A percentile compares a stretch with the other conserved stretches of the same genome.
Evolutionary conservation across 2,329 filamentous ascomycete species (phyloP).

Genomic region (Aspergillus chevalieri): DNA sequence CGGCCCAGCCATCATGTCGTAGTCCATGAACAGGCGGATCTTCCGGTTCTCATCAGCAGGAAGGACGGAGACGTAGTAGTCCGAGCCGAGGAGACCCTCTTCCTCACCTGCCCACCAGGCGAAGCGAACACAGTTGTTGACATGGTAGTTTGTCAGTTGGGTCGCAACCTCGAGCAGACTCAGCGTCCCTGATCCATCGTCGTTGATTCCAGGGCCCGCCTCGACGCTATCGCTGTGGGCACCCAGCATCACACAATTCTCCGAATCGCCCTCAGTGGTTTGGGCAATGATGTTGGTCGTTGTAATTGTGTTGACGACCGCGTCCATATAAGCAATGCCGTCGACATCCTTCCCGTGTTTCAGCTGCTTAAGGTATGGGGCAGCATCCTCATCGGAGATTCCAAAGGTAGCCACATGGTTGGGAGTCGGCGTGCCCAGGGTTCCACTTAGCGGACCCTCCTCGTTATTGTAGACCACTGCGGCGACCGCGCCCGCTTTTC

Average conservation of each 20-base stretch:
- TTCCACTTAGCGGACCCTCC: constrained; percentile 58
- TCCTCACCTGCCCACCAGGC: constrained; percentile 61
- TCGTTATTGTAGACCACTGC: constrained; percentile 71
- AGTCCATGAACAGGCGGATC: constrained; percentile 63
- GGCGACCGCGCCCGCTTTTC: constrained; percentile 62
- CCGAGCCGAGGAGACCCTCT: constrained; percentile 56
- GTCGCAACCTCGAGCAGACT: constrained; percentile 55
- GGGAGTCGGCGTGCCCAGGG: constrained; percentile 55
- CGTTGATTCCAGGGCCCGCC: constrained; percentile 66
- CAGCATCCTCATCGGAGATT: constrained; percentile 55
- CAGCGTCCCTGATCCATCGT: constrained; percentile 65
- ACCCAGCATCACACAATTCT: constrained; percentile 55
- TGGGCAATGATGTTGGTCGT: constrained; percentile 57
- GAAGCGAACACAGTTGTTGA: constrained; percentile 65
- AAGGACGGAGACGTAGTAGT: constrained; percentile 50
- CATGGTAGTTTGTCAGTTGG: constrained; percentile 62
- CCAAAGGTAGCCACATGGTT: constrained; percentile 55
- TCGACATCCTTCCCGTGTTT: constrained; percentile 33
- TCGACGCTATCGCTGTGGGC: constrained; percentile 58
- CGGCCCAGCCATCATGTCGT: constrained; percentile 64
- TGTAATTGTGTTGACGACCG: constrained; percentile 41
- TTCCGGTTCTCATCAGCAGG: constrained; percentile 48
- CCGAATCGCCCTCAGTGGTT: constrained; percentile 52
- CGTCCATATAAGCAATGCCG: constrained; percentile 37
- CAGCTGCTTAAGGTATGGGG: constrained; percentile 51